Evolutionary conservation across 495 filamentous ascomycete species (phyloP).

Genomic region (Sordaria brevicollis): DNA sequence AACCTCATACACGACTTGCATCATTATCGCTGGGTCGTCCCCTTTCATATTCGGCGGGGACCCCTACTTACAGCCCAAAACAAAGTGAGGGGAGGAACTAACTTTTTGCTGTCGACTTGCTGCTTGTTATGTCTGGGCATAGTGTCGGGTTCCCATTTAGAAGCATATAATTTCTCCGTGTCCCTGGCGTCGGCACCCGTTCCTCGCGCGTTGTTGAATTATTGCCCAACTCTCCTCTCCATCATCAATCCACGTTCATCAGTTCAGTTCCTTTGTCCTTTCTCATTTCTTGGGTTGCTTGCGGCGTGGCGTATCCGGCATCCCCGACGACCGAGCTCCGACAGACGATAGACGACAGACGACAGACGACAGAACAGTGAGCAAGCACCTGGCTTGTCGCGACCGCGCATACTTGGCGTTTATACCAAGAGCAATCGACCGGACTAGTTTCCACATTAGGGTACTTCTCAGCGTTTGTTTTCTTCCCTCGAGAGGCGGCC

Average conservation of each 20-base stretch:
- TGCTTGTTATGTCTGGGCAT: background rate
- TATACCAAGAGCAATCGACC: background rate
- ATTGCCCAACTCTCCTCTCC: background rate
- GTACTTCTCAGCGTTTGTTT: background rate
- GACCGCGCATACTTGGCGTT: background rate
- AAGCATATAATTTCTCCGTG: background rate
- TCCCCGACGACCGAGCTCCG: background rate
- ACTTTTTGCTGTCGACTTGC: background rate
- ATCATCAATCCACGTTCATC: background rate
- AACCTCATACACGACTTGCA: conserved; percentile 20
- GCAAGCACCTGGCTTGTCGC: background rate
- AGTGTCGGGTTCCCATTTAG: background rate
- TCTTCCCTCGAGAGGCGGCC: background rate
- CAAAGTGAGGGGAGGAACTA: background rate
- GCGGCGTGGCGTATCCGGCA: background rate
- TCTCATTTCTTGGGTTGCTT: background rate
- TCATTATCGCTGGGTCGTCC: conserved; percentile 16
- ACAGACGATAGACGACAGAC: background rate
- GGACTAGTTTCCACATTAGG: background rate
- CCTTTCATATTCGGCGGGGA: conserved; percentile 15
- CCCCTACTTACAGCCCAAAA: background rate
- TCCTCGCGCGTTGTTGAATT: background rate
- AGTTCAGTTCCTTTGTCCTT: background rate
- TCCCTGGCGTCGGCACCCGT: background rate
- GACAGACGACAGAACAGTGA: background rate